These are phyloP conservation scores for Scolecobasidium constrictum DNA, from an alignment of 2,329 filamentous ascomycete genomes.

Conservation along the genomic window DNA sequence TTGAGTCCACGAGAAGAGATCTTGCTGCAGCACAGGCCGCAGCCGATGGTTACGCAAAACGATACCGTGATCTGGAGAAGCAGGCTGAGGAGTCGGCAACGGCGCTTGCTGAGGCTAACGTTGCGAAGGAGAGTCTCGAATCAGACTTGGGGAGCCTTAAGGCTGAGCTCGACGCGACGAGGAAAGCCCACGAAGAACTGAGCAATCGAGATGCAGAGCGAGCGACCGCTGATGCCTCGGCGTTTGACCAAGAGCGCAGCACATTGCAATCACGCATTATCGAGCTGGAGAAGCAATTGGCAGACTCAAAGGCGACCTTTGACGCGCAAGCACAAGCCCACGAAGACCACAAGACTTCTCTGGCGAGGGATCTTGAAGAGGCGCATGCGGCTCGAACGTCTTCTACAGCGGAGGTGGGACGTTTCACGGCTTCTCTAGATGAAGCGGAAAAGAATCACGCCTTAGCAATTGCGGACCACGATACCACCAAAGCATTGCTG, in stretches of 20 bases:
- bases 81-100: not conserved
- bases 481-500: not conserved
- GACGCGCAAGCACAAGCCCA: not conserved
- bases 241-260: not conserved
- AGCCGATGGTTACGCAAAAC: not conserved
- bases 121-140: conserved; percentile 3
- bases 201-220: not conserved
- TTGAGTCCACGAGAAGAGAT: not conserved
- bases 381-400: not conserved
- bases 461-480: not conserved
- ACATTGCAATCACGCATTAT: not conserved
- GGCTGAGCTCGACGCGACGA: not conserved
- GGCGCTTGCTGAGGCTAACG: not conserved
- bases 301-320: not conserved
- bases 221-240: not conserved
- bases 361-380: not conserved
- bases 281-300: not conserved
- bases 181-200: not conserved
- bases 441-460: not conserved
- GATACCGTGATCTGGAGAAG: not conserved
- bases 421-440: not conserved
- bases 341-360: not conserved
- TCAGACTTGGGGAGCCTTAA: conserved; percentile 1
- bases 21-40: conserved; percentile 3
- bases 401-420: not conserved